Percentiles rank a stretch among this genome's conserved stretches.
These are phyloP conservation scores for Berberis vulgaris DNA, from an alignment of 164 flowering plant genomes.

Conservation along the genomic window DNA sequence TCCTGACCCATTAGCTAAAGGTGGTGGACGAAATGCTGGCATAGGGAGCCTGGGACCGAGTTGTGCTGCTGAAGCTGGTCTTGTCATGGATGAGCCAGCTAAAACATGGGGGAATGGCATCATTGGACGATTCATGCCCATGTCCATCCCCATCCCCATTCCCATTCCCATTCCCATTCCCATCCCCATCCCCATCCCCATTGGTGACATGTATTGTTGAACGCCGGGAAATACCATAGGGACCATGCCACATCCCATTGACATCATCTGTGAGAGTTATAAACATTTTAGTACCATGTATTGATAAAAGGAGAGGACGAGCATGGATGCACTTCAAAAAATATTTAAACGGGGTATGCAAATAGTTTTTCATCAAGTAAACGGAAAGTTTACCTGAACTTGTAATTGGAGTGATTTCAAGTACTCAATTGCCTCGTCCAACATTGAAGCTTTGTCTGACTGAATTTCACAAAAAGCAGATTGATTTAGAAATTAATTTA, in stretches of 20 bases:
- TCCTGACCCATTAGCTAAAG: conserved; percentile 37
- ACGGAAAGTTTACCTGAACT: conserved; percentile 42
- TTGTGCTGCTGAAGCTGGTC: conserved; percentile 41
- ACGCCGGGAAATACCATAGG: conserved; percentile 73
- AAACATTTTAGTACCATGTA: not conserved
- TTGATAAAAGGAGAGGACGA: not conserved
- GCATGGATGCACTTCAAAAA: not conserved
- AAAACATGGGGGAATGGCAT: conserved; percentile 57
- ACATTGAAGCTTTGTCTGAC: conserved; percentile 85
- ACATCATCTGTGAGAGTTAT: conserved; percentile 25
- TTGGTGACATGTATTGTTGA: conserved; percentile 56
- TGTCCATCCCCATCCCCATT: conserved; percentile 58
- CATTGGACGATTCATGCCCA: conserved; percentile 55
- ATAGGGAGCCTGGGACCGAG: conserved; percentile 49
- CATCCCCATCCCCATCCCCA: conserved; percentile 55
- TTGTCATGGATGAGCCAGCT: conserved; percentile 38
- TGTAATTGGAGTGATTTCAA: conserved; percentile 77
- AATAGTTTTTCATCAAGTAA: not conserved
- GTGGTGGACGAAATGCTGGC: conserved; percentile 48
- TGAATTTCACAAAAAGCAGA: conserved; percentile 11
- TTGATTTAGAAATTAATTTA: not conserved
- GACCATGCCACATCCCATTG: conserved; percentile 75
- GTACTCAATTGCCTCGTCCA: conserved; percentile 78
- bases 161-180: conserved; percentile 46
- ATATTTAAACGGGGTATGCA: not conserved